Evolutionary conservation across 78 protist species (phyloP), one percentile per base, ranked within the genome.

Genomic region (Andalucia godoyi): DNA sequence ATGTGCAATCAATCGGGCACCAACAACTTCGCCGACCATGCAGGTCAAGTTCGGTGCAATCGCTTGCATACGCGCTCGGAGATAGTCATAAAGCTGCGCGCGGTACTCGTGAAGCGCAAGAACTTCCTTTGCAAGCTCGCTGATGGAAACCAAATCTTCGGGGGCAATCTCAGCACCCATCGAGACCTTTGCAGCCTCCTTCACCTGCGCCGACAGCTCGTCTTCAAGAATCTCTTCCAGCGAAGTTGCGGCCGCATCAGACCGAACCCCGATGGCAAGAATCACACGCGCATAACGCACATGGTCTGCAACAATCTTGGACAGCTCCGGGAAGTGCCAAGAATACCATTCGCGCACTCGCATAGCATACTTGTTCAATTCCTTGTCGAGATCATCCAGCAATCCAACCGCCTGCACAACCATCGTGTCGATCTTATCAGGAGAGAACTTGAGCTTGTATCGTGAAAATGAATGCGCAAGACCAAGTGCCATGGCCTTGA

Each of bases 281-380:
- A 69, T 79, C 30, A 49, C 42, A 42, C 75, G 57, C 40, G 92
- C 90, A 60, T 78, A 94, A 29, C 69, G 71, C 10, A 87, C 29
- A 40, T 89, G 84, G 72, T 85, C 95, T 33, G 84, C 15, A 8
- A 92, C 68, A 34, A 88, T 54, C 81, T 87, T 90, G 52, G 74
- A 70, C 47, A 90, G n/a, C 66, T 94, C 98, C 47, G 98, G 99
- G 92, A 94, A 97, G 75, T 92, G 98, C 97, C 93, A 90, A 8
- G 95, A 96, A 79, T 89, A 97, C 98, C 98, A 97, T 67, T 97
- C 99, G 57, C 92, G 80, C 60, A 87, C 94, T 50, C 98, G 83
- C 98, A 95, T 95, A 33, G 85, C 83, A 61, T 89, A 93, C 54
- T 86, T 92, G 92, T 96, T 96, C 66, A 93, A 76, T 70, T 96